Percentiles rank a stretch among this genome's conserved stretches.
Conservation (phyloP, 805 yeast species). For the Komagataella phaffii region DNA sequence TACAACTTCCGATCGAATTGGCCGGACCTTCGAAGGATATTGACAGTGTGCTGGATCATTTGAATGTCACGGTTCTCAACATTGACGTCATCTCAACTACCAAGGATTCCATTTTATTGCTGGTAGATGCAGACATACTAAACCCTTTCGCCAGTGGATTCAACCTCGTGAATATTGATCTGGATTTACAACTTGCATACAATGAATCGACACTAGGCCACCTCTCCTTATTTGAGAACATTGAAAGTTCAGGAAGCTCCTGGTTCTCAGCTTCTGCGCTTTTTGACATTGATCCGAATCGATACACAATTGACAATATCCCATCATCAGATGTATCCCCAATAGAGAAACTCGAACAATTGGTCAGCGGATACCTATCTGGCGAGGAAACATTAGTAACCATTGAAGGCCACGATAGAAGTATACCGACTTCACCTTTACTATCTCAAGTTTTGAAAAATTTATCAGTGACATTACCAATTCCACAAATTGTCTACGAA, state of each 20-base stretch:
- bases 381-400: conserved; percentile 19
- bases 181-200: conserved; percentile 16
- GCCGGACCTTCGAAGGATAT: not conserved
- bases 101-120: conserved; percentile 11
- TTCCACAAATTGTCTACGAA: conserved; percentile 12
- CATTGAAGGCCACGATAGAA: conserved; percentile 14
- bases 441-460: conserved; percentile 13
- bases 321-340: conserved; percentile 5
- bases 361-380: conserved; percentile 25
- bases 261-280: conserved; percentile 10
- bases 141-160: conserved; percentile 20
- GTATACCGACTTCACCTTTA: conserved; percentile 10
- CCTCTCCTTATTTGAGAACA: conserved; percentile 10
- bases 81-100: conserved; percentile 15
- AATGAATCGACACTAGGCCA: conserved; percentile 22
- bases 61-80: not conserved
- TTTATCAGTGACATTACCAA: conserved; percentile 13
- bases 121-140: conserved; percentile 16
- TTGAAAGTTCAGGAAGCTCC: conserved; percentile 10
- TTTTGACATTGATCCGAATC: conserved; percentile 9
- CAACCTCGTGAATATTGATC: conserved; percentile 10
- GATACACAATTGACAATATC: conserved; percentile 4
- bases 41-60: not conserved
- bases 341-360: conserved; percentile 14
- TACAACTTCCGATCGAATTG: not conserved